Conservation (phyloP, 768 basidiomycete genomes). For the Saitozyma sp. region DNA sequence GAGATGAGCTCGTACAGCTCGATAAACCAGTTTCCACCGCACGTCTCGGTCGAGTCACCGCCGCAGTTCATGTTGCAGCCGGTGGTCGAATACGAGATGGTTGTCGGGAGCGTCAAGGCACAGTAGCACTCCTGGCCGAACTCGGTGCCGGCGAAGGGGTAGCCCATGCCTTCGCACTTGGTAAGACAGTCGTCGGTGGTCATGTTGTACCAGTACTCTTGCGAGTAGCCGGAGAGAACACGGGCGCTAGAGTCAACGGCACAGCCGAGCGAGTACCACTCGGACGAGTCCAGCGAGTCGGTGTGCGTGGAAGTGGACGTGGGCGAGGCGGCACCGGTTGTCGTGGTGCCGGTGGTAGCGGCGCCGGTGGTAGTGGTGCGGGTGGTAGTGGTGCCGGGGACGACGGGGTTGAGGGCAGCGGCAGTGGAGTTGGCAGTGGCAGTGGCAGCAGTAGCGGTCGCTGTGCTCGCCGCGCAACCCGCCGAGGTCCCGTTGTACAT, state of each 20-base stretch:
- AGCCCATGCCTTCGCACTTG: constrained; percentile 47
- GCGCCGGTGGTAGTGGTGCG: constrained; percentile 6
- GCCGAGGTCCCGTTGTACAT: constrained; percentile 23
- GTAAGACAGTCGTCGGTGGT: constrained; percentile 50
- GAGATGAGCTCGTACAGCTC: constrained; percentile 47
- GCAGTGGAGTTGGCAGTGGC: constrained; percentile 6
- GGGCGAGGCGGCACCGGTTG: constrained; percentile 7
- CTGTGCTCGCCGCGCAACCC: constrained; percentile 5
- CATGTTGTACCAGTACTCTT: constrained; percentile 22
- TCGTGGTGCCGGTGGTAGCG: background rate
- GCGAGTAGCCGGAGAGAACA: constrained; percentile 27
- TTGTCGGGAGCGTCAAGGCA: constrained; percentile 31
- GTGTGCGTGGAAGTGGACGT: constrained; percentile 3
- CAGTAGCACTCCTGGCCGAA: constrained; percentile 53
- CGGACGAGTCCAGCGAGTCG: constrained; percentile 20
- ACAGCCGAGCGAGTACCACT: constrained; percentile 51
- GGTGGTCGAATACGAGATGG: constrained; percentile 30
- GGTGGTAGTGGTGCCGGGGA: constrained; percentile 10
- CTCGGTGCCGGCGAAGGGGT: constrained; percentile 50
- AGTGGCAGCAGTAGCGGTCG: constrained; percentile 2
- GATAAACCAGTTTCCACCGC: constrained; percentile 46
- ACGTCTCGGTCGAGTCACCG: constrained; percentile 47
- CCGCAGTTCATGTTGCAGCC: constrained; percentile 43
- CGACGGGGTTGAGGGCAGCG: constrained; percentile 11
- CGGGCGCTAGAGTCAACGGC: constrained; percentile 37